Percentiles rank a stretch among this genome's conserved stretches.
Conservation (phyloP, 441 rosid genomes). For the Croton laevigatus region DNA sequence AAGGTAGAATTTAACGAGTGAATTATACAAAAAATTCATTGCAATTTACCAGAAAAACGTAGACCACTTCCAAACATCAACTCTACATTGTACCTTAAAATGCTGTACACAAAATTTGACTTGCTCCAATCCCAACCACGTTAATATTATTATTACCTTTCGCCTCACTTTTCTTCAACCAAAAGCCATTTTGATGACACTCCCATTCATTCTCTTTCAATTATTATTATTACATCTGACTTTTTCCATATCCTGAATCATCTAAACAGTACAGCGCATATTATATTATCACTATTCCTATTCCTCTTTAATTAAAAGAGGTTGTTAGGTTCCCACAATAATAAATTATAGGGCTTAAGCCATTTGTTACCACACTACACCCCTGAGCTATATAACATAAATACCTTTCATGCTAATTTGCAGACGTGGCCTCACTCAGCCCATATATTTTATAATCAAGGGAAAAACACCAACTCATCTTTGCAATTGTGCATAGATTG, state of each 20-base stretch:
- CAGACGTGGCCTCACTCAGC: not conserved
- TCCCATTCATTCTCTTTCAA: not conserved
- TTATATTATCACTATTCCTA: not conserved
- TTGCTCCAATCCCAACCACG: not conserved
- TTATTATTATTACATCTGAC: not conserved
- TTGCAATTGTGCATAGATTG: too few species aligned
- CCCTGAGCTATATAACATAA: not conserved
- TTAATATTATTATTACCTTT: not conserved
- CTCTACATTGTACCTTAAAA: too few species aligned
- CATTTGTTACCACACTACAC: not conserved
- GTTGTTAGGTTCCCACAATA: constrained; percentile 3
- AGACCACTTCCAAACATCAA: too few species aligned
- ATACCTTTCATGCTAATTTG: not conserved
- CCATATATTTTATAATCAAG: not conserved
- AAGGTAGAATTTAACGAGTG: too few species aligned
- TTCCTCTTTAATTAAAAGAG: not conserved
- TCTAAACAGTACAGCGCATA: not conserved
- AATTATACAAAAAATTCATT: too few species aligned
- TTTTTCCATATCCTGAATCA: not conserved
- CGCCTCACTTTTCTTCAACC: constrained; percentile 20
- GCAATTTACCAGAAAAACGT: too few species aligned
- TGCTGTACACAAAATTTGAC: constrained; percentile 3
- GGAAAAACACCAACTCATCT: too few species aligned
- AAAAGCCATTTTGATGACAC: constrained; percentile 8
- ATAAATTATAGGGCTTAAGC: not conserved